Base-by-base conservation (phyloP, 108 stramenopile species). In the Cyclotella atomus region DNA sequence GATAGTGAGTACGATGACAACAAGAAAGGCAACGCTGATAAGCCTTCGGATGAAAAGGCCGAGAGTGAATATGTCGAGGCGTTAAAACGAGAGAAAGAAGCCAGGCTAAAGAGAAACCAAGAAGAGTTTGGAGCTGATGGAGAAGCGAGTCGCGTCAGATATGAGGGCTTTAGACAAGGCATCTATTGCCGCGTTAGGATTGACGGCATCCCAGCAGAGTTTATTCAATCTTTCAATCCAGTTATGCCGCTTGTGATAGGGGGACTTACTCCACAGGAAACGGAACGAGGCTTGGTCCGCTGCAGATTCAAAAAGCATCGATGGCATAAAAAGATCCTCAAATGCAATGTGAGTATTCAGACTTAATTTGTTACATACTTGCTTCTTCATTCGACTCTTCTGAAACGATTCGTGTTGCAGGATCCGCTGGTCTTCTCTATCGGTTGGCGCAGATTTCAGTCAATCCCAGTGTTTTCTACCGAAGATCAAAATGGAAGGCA, bases 381-480 rank as follows among this genome's bases (percentile, higher is more conserved):
- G n/a, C n/a, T n/a, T n/a, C n/a, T n/a, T n/a, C n/a, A n/a, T n/a
- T n/a, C n/a, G n/a, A n/a, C n/a, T n/a, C n/a, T n/a, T n/a, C n/a
- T n/a, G n/a, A n/a, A n/a, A n/a, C n/a, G n/a, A n/a, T n/a, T n/a
- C n/a, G n/a, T n/a, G n/a, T n/a, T n/a, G n/a, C n/a, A n/a, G n/a
- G 99, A 99, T 81, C 98, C 98, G 12, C 86, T 99, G 9, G 85
- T 99, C 0, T 96, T 99, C 67, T 92, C 90, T 49, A 70, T 98
- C 17, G 99, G 99, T 12, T 99, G 99, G 99, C 83, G 99, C 45
- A 88, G 99, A 15, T 99, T 99, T 71, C 98, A 99, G 71, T 90
- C 87, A 59, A 89, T 96, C 52, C 98, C 98, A 20, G 83, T 95
- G 6, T 95, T 85, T 61, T 84, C 86, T 33, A 87, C 88, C 2